Percentiles rank a stretch among this genome's conserved stretches.
These are phyloP conservation scores for Dendrobium chrysotoxum DNA, from an alignment of 106 monocot genomes.

Conservation along the genomic window DNA sequence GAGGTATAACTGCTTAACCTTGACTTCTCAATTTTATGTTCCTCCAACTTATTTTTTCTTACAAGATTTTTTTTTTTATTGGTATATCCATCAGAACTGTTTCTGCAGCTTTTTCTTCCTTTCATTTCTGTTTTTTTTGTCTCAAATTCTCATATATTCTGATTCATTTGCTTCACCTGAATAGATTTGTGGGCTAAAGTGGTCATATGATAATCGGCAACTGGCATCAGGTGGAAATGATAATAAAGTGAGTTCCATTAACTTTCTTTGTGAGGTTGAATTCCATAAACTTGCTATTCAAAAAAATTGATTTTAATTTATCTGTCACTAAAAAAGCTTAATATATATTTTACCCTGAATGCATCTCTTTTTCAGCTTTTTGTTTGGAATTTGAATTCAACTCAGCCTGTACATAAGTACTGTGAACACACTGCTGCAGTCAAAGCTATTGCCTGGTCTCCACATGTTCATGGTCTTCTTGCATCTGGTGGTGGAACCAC, in stretches of 20 bases:
- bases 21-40: background rate
- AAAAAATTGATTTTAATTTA: background rate
- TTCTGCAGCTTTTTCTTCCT: no score
- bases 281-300: background rate
- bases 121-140: background rate
- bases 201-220: slow-evolving; percentile 93
- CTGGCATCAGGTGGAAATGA: slow-evolving; percentile 98
- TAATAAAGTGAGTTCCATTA: slow-evolving; percentile 59
- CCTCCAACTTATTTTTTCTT: background rate
- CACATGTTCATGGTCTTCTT: slow-evolving; percentile 87
- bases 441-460: slow-evolving; percentile 99
- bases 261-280: background rate
- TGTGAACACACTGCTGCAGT: slow-evolving; percentile 97
- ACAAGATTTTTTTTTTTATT: background rate
- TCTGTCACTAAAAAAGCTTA: background rate
- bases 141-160: background rate
- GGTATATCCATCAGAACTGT: background rate
- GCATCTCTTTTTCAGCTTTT: slow-evolving; percentile 57
- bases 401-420: slow-evolving; percentile 79
- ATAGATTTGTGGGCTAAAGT: slow-evolving; percentile 87
- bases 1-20: slow-evolving; percentile 40
- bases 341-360: background rate
- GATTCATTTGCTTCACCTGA: background rate
- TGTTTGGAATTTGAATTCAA: slow-evolving; percentile 91
- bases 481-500: slow-evolving; percentile 98